Conservation (phyloP, 257 asterid genomes). For the Apocynum venetum region DNA sequence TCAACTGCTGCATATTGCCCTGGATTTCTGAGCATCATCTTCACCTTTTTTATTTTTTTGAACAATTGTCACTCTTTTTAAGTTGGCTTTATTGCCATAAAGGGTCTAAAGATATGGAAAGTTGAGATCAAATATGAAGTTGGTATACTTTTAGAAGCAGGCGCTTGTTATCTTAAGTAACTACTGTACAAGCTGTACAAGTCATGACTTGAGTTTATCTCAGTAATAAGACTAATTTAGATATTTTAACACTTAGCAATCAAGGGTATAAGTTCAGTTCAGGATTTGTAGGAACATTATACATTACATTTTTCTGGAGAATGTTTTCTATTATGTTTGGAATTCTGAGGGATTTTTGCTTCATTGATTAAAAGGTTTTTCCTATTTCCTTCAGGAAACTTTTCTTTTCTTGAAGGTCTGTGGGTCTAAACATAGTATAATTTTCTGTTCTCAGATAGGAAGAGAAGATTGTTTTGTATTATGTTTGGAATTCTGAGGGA, state of each 20-base stretch:
- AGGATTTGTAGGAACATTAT: not conserved
- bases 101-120: not conserved
- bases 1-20: not conserved
- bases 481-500: no score
- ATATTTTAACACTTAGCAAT: not conserved
- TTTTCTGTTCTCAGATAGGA: no score
- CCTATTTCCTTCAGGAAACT: no score
- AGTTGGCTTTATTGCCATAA: not conserved
- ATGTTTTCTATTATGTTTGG: no score
- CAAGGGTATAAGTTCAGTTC: not conserved
- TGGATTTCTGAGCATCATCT: not conserved
- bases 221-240: no score
- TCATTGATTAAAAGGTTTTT: no score
- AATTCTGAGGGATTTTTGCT: no score
- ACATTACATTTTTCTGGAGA: not conserved
- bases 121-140: not conserved
- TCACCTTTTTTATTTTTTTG: not conserved
- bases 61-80: not conserved
- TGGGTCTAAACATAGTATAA: no score
- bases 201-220: not conserved
- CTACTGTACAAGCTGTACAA: not conserved
- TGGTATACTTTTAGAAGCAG: not conserved
- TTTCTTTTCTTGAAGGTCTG: no score
- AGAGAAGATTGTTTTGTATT: no score
- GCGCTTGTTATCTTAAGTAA: not conserved